These are phyloP conservation scores for Serendipita vermifera DNA, from an alignment of 768 basidiomycete genomes.

Conservation along the genomic window DNA sequence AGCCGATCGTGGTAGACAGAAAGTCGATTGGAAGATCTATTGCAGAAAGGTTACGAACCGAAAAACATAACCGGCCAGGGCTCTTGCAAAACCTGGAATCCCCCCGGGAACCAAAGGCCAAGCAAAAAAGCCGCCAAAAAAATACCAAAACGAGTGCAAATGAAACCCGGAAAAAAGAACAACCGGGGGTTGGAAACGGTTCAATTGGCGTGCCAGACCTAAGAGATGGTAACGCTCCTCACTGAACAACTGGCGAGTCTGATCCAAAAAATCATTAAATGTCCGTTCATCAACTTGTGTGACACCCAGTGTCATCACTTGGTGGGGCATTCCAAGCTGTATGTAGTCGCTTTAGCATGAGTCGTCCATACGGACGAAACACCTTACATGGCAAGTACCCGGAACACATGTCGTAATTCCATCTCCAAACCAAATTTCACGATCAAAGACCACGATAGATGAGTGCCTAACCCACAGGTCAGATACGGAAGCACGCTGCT, in stretches of 20 bases:
- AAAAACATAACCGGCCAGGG: too few relatives aligned
- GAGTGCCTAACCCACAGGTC: slow-evolving; percentile 56
- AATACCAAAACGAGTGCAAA: not conserved
- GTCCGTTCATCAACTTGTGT: slow-evolving; percentile 74
- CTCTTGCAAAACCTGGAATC: not conserved
- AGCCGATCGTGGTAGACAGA: not conserved
- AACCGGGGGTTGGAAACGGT: not conserved
- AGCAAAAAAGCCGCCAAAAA: not conserved
- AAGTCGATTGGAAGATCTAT: slow-evolving; percentile 6
- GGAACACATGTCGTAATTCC: slow-evolving; percentile 63
- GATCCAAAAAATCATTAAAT: slow-evolving; percentile 68
- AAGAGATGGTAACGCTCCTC: slow-evolving; percentile 73
- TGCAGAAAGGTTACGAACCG: not conserved
- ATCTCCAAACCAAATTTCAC: slow-evolving; percentile 83
- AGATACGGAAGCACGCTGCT: not conserved
- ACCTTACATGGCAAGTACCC: slow-evolving; percentile 67
- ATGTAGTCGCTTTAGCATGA: not conserved
- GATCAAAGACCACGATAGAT: slow-evolving; percentile 73
- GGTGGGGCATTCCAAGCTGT: slow-evolving; percentile 64
- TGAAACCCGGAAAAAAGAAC: not conserved
- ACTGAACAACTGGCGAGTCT: slow-evolving; percentile 68
- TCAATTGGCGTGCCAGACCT: slow-evolving; percentile 31
- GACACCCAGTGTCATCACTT: slow-evolving; percentile 60
- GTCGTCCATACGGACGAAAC: not conserved
- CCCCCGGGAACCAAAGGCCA: not conserved